phyloP scores from a whole-genome alignment of 441 rosid species.

The Gossypium aridum region DNA sequence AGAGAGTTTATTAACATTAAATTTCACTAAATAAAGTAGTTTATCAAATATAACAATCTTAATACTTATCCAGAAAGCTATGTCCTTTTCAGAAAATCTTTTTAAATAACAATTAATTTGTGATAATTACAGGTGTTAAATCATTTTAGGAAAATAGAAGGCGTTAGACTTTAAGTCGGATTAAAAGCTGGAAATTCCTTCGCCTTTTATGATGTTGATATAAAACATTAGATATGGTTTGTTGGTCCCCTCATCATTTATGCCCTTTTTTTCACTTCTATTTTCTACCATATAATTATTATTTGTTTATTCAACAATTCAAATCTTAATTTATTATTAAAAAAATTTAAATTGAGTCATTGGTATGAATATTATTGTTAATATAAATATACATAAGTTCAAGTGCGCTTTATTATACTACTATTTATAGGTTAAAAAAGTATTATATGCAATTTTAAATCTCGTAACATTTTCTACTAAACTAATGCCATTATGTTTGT shows the following conservation, averaged over 20 bases:
- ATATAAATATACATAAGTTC: rapidly evolving
- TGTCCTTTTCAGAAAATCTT: background rate
- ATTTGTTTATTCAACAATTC: no score
- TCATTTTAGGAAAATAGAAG: background rate
- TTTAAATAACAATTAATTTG: background rate
- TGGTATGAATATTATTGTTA: rapidly evolving
- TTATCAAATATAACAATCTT: background rate
- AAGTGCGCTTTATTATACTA: no score
- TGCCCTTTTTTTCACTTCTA: background rate
- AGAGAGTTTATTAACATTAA: background rate
- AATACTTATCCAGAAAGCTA: background rate
- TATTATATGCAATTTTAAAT: no score
- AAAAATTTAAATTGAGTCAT: no score
- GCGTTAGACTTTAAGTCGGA: conserved; percentile 3
- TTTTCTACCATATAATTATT: background rate
- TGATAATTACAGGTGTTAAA: background rate
- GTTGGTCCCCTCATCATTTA: conserved; percentile 11
- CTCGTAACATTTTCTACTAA: background rate
- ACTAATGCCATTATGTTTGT: background rate
- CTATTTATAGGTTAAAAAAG: no score
- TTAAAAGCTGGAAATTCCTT: conserved; percentile 9
- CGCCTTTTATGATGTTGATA: conserved; percentile 5
- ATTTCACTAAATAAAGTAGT: background rate
- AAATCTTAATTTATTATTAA: no score
- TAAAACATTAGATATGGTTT: conserved; percentile 1